Evolutionary conservation across 176 grass and related monocot genomes (phyloP), one percentile per base, ranked within the genome.

Genomic region (Tillandsia fasciculata): DNA sequence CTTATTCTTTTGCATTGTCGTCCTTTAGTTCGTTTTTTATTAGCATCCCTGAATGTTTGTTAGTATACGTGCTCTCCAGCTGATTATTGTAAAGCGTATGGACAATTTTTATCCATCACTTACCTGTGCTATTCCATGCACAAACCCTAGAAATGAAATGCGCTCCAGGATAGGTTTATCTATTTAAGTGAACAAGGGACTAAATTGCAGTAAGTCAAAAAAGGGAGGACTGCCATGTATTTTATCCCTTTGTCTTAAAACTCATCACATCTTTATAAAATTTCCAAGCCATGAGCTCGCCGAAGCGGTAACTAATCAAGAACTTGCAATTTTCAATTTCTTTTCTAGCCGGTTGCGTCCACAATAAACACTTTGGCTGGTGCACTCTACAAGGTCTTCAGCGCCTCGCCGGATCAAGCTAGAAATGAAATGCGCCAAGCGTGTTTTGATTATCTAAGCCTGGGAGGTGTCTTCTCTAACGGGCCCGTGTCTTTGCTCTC

Each of bases 281-380:
- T 7, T 42, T 42, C 33, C 1, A 42, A 42, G 33, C 33, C 33
- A 42, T 42, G 33, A 42, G 6, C 33, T 42, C 33, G 7, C 33
- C 7, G 33, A 42, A 42, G 33, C n/a, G 33, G 33, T 42, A 42
- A 42, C 33, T 42, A 6, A 42, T 42, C 33, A 42, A 42, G 5
- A 7, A 42, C 33, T 42, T 42, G 33, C 33, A 8, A 6, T 42
- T 42, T 26, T 74, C 42, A 10, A 24, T 26, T 48, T 1, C 48
- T 65, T 67, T 77, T 73, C 57, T 84, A 99, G 94, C 94, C 94
- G 11, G 87, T 99, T 81, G 94, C 94, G 49, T 99, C 94, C 53
- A 99, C 94, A 3, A 99, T 99, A 87, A 99, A 99, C 75, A 99
- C 94, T 5, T 56, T 99, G 72, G 94, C 94, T 8, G 94, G 90